Evolutionary conservation across 1,284 basidiomycete species (phyloP).

Genomic region (Gastroboletus turbinatus): DNA sequence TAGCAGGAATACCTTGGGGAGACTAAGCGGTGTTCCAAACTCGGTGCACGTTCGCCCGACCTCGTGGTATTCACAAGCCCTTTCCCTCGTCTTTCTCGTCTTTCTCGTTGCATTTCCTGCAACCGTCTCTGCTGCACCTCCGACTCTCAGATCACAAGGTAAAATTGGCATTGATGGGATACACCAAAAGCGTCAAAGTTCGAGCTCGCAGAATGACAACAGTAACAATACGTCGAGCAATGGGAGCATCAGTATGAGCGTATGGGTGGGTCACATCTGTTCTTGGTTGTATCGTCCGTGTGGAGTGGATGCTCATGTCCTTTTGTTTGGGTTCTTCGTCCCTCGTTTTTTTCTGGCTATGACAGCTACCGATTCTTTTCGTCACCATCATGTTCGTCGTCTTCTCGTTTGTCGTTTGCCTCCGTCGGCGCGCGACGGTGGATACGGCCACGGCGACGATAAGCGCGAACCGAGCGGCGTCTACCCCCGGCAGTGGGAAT

Average conservation of each 20-base stretch:
- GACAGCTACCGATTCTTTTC: conserved; percentile 28
- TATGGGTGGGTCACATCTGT: conserved; percentile 25
- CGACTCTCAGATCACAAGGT: background rate
- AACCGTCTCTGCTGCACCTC: conserved; percentile 15
- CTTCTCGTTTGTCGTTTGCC: conserved; percentile 23
- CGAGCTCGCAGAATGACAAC: background rate
- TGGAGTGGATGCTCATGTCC: background rate
- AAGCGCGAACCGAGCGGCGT: background rate
- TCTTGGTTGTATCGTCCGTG: background rate
- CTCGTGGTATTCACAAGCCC: conserved; percentile 2
- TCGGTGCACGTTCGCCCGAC: background rate
- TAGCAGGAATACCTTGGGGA: background rate
- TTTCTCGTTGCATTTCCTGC: conserved; percentile 2
- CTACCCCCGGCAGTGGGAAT: background rate
- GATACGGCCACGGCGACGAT: background rate
- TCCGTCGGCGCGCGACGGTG: conserved; percentile 15
- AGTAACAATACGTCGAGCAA: background rate
- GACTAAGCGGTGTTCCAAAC: background rate
- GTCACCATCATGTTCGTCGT: conserved; percentile 23
- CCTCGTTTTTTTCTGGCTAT: background rate
- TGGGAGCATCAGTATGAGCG: conserved; percentile 15
- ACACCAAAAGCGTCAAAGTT: background rate
- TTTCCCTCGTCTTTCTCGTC: conserved; percentile 3
- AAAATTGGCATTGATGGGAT: background rate
- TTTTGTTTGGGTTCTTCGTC: background rate